Evolutionary conservation across 169 alveolate genomes (phyloP), one percentile per base, ranked within the genome.

Genomic region (Eimeria maxima): DNA sequence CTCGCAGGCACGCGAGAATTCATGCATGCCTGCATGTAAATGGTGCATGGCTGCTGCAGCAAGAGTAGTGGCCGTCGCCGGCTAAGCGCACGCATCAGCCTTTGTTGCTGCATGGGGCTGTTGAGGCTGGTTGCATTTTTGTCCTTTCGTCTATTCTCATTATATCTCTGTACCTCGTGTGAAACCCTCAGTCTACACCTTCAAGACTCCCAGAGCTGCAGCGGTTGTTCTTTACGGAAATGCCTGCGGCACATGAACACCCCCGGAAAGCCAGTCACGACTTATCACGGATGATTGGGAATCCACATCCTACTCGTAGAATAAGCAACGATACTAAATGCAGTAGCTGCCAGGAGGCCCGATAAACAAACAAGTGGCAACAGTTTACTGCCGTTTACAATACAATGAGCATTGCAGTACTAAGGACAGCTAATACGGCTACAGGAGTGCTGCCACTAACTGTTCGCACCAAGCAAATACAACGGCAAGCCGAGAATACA

Each of bases 201-300:
- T 84, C 92, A 20, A 84, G 92, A 18, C 69, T 44, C 50, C 92
- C 92, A 57, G 57, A 53, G 55, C 92, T 44, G 92, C 63, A 84
- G 57, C 92, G 92, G 76, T 76, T 84, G 92, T 84, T 84, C 42
- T 84, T 84, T 67, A 84, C 92, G 55, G 92, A 84, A 45, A 84
- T 55, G 76, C 92, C 92, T 84, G 78, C 74, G 18, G 42, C 74
- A 24, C 80, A 33, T 33, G 38, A 33, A 33, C 38, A 33, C 38
- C 1, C 38, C 38, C 38, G 2, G 1, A 33, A 33, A 1, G 38
- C 38, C 38, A n/a, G 38, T 33, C 38, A 33, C 38, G 38, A 1
- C 38, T 33, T 33, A 33, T 33, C 38, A 33, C 38, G 38, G 38
- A 33, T 33, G 38, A 33, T 33, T 1, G 38, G 38, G 38, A 33